These are phyloP conservation scores for Eruca vesicaria DNA, from an alignment of 441 rosid species.

Conservation along the genomic window DNA sequence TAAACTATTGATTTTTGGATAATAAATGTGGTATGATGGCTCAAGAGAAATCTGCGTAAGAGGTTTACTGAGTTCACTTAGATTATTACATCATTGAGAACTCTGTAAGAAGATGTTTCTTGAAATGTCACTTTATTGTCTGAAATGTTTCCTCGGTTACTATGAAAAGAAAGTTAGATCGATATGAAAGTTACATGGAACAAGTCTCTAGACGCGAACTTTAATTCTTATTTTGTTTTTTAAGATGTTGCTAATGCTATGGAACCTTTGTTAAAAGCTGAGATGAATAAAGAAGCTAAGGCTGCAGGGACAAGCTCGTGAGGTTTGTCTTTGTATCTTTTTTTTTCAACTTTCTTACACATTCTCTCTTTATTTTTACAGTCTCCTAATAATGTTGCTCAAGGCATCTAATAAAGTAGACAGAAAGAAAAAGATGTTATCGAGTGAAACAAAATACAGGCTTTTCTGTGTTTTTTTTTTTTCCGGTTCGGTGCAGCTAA, in stretches of 20 bases:
- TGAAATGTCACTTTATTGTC: background rate
- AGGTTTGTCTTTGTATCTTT: slow-evolving; percentile 18
- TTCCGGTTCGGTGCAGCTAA: background rate
- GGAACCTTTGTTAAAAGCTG: slow-evolving; percentile 66
- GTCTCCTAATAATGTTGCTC: background rate
- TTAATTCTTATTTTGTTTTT: background rate
- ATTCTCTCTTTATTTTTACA: slow-evolving; percentile 19
- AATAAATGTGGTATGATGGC: background rate
- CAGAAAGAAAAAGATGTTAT: slow-evolving; percentile 24
- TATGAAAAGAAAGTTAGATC: background rate
- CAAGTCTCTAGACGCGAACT: background rate
- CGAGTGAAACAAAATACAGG: slow-evolving; percentile 16
- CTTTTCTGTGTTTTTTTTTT: slow-evolving; percentile 10
- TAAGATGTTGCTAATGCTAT: slow-evolving; percentile 63
- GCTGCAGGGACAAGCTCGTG: slow-evolving; percentile 27
- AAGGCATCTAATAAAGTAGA: slow-evolving; percentile 33
- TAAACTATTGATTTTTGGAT: background rate
- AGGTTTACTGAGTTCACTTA: background rate
- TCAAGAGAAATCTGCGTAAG: background rate
- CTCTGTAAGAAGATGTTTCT: background rate
- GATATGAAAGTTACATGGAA: background rate
- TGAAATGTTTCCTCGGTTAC: background rate
- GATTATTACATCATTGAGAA: slow-evolving; percentile 2
- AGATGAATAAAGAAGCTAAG: slow-evolving; percentile 67
- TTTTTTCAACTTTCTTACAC: background rate